These are phyloP conservation scores for Lactuca saligna DNA, from an alignment of 129 eudicot species.

Conservation along the genomic window DNA sequence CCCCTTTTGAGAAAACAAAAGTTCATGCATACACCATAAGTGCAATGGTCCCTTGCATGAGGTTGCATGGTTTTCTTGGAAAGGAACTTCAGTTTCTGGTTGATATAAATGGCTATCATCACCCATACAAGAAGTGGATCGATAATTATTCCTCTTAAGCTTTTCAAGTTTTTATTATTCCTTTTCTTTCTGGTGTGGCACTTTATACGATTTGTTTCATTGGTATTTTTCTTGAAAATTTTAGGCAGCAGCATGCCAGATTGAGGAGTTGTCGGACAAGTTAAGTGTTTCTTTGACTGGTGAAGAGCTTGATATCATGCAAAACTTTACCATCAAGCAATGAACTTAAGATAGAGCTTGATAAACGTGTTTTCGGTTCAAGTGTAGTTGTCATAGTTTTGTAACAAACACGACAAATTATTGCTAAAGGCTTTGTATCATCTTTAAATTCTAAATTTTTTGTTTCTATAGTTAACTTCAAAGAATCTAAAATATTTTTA, in stretches of 20 bases:
- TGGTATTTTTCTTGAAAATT: slow-evolving; percentile 5
- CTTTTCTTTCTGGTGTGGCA: neutral
- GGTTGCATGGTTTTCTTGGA: slow-evolving; percentile 79
- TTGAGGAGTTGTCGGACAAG: slow-evolving; percentile 74
- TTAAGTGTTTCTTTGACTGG: slow-evolving; percentile 79
- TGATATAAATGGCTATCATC: slow-evolving; percentile 18
- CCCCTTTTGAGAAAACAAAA: slow-evolving; percentile 79
- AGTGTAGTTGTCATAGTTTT: too few species aligned
- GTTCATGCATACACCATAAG: slow-evolving; percentile 81
- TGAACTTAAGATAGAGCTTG: slow-evolving; percentile 59
- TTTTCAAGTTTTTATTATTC: slow-evolving; percentile 43
- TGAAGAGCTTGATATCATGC: slow-evolving; percentile 69
- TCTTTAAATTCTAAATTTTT: too few species aligned
- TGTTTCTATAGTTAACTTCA: too few species aligned
- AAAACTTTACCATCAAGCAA: slow-evolving; percentile 82
- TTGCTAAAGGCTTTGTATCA: too few species aligned
- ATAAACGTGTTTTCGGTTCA: too few species aligned
- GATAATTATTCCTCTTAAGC: slow-evolving; percentile 53
- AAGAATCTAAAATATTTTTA: too few species aligned
- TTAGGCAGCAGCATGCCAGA: slow-evolving; percentile 65
- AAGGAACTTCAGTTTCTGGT: slow-evolving; percentile 51
- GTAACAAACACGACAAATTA: too few species aligned
- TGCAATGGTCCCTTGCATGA: slow-evolving; percentile 91
- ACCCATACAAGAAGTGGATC: slow-evolving; percentile 74
- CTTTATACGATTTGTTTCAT: neutral